Percentiles rank a stretch among this genome's conserved stretches.
phyloP scores from a whole-genome alignment of 1,284 basidiomycete genomes.

The Vanrija humicola region DNA sequence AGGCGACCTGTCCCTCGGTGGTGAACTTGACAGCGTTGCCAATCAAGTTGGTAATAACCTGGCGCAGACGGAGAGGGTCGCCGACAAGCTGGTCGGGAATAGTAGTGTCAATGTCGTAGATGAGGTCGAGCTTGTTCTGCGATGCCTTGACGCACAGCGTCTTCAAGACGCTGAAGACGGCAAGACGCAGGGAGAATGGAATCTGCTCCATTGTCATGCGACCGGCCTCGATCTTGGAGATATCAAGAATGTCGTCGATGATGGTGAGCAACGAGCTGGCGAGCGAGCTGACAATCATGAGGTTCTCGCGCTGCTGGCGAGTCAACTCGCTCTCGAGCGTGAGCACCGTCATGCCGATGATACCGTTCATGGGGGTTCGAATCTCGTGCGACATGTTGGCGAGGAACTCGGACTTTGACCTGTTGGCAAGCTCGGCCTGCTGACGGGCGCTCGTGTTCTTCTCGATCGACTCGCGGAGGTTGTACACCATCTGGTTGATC shows the following conservation, averaged over 20 bases:
- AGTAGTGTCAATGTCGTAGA: slow-evolving; percentile 92
- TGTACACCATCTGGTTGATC: slow-evolving; percentile 88
- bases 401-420: slow-evolving; percentile 96
- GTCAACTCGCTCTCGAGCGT: slow-evolving; percentile 75
- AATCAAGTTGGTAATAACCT: slow-evolving; percentile 80
- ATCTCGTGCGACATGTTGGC: slow-evolving; percentile 98
- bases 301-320: slow-evolving; percentile 89
- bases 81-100: slow-evolving; percentile 97
- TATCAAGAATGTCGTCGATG: slow-evolving; percentile 97
- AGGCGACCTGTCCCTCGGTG: slow-evolving; percentile 82
- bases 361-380: slow-evolving; percentile 97
- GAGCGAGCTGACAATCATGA: slow-evolving; percentile 91
- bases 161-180: slow-evolving; percentile 96
- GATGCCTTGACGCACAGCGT: slow-evolving; percentile 96
- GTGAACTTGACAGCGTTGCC: slow-evolving; percentile 94
- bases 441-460: slow-evolving; percentile 98
- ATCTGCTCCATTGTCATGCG: slow-evolving; percentile 99
- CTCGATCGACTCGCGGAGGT: slow-evolving; percentile 93
- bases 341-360: slow-evolving; percentile 88
- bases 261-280: slow-evolving; percentile 91
- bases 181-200: slow-evolving; percentile 93
- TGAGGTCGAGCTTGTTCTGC: slow-evolving; percentile 94
- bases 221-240: slow-evolving; percentile 97
- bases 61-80: slow-evolving; percentile 86
- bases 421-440: slow-evolving; percentile 92